Evolutionary conservation across 2,329 filamentous ascomycete genomes (phyloP).

Genomic region (Fusarium sp.): DNA sequence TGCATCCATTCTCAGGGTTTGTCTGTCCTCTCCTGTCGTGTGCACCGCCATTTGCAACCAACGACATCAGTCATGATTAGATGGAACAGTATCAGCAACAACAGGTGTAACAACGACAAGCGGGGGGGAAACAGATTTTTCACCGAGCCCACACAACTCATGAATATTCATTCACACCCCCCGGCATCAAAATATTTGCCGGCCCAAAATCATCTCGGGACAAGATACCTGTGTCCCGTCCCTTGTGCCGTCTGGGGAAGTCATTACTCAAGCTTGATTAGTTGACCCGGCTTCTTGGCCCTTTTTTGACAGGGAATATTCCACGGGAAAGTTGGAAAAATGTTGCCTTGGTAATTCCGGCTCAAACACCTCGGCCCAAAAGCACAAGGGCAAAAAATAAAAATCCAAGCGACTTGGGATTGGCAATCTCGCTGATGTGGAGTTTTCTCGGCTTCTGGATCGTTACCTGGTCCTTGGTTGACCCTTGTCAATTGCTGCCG

Average conservation of each 20-base stretch:
- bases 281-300: slow-evolving; percentile 5
- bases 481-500: slow-evolving; percentile 17
- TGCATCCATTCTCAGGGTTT: slow-evolving; percentile 12
- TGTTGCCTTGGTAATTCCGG: slow-evolving; percentile 3
- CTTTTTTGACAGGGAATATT: slow-evolving; percentile 26
- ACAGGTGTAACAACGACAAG: background rate
- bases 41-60: slow-evolving; percentile 21
- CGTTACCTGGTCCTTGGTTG: slow-evolving; percentile 11
- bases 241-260: slow-evolving; percentile 35
- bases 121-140: background rate
- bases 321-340: slow-evolving; percentile 10
- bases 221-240: background rate
- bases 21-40: slow-evolving; percentile 4
- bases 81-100: background rate
- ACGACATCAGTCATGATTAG: slow-evolving; percentile 11
- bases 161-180: background rate
- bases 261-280: slow-evolving; percentile 16
- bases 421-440: slow-evolving; percentile 35
- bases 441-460: slow-evolving; percentile 5
- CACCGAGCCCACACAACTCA: slow-evolving; percentile 8
- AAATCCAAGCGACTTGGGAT: background rate
- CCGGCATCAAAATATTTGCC: slow-evolving; percentile 8
- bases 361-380: slow-evolving; percentile 18
- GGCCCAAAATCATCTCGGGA: background rate
- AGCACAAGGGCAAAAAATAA: background rate